Base-by-base conservation (phyloP, 2,329 filamentous ascomycete species). In the Lachnellula arida region DNA sequence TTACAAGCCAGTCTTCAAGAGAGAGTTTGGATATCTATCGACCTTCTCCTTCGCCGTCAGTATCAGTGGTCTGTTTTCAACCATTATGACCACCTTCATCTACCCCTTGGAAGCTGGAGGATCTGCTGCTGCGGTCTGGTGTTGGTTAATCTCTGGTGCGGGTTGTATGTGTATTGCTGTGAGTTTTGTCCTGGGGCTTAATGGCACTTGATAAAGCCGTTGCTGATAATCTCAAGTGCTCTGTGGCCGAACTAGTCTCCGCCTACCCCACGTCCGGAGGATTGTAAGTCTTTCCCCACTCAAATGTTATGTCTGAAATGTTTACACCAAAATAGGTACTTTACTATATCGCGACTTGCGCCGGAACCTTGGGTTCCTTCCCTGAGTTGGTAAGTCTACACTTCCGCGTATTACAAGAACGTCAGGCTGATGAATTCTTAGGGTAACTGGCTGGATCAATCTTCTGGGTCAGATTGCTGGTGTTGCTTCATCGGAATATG, bases 41-140 rank as follows among this genome's bases (percentile, higher is more conserved):
- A 80, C 79, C 59, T 81, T 85, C 68, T 83, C 80, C 52, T 85
- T 84, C 63, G 81, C 81, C 50, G 77, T 84, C 63, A 78, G 75
- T 63, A 80, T 84, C 62, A 77, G 74, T 49, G 80, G 80, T 44
- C 73, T 82, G 19, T 82, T 81, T 63, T 74, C 79, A 28, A 81
- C 79, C 8, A 75, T 80, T 57, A 76, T 78, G 62, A 81, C 80
- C 3, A 83, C 81, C 34, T 80, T 81, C 63, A 72, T 72, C 12
- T 81, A 78, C 62, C 79, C 80, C 1, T 72, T 83, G 25, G 68
- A 71, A 44, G 79, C 79, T 14, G 79, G 79, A 58, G 81, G 81
- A 50, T 73, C 77, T 37, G 75, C 79, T 23, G 74, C 79, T 6
- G 78, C 74, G 7, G 74, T 84, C 4, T 84, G 81, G 80, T 81